Evolutionary conservation across 2,329 filamentous ascomycete species (phyloP).

Genomic region (Cryphonectria parasitica): DNA sequence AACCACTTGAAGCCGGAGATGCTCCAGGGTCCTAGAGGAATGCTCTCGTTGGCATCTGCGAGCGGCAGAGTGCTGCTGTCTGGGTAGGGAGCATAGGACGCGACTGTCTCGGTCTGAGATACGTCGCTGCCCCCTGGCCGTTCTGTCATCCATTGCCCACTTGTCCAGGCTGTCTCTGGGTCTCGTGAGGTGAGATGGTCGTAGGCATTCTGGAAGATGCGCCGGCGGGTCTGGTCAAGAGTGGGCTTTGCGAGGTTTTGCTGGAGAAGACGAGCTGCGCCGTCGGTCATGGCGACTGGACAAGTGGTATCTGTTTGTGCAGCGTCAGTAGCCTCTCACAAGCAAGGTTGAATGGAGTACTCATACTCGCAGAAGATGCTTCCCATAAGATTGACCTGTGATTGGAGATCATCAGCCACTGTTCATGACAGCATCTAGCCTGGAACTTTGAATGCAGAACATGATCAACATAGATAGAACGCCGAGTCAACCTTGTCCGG

Average conservation of each 20-base stretch:
- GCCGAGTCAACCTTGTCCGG: not conserved
- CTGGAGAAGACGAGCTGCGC: slow-evolving; percentile 57
- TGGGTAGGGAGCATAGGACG: slow-evolving; percentile 39
- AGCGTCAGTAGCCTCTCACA: not conserved
- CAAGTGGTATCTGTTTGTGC: slow-evolving; percentile 55
- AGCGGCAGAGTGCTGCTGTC: slow-evolving; percentile 34
- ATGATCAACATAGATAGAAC: not conserved
- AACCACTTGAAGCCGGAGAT: slow-evolving; percentile 76
- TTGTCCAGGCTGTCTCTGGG: slow-evolving; percentile 63
- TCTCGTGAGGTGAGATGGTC: slow-evolving; percentile 58
- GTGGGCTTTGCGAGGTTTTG: slow-evolving; percentile 43
- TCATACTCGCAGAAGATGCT: slow-evolving; percentile 54
- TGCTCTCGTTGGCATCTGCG: slow-evolving; percentile 34
- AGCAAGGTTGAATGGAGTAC: not conserved
- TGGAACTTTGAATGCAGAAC: not conserved
- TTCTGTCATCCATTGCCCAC: slow-evolving; percentile 80
- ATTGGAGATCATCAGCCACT: not conserved
- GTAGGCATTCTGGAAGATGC: slow-evolving; percentile 57
- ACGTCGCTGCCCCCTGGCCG: slow-evolving; percentile 71
- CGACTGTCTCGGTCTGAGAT: slow-evolving; percentile 67
- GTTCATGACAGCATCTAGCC: slow-evolving; percentile 41
- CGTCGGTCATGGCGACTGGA: slow-evolving; percentile 70
- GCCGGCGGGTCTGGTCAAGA: slow-evolving; percentile 38
- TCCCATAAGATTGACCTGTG: slow-evolving; percentile 51
- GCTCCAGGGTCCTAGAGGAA: slow-evolving; percentile 59